Conservation (phyloP, 2,329 filamentous ascomycete genomes). For the Daldinia sp. region DNA sequence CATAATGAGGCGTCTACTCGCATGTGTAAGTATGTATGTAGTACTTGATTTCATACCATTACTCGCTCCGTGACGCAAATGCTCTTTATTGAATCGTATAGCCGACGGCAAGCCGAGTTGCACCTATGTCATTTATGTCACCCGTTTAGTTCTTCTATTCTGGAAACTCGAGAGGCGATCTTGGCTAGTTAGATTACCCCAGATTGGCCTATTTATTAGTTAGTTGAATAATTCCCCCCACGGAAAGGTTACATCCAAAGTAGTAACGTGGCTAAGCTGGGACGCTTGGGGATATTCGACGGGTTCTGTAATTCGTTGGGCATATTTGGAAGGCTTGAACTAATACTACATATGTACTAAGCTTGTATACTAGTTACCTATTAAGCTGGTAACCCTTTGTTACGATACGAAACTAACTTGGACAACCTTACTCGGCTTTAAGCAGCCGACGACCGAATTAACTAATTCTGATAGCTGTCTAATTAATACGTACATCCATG, state of each 20-base stretch:
- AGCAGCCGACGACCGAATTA: constrained; percentile 5
- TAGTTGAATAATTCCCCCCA: neutral
- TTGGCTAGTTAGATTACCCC: neutral
- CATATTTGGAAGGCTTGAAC: neutral
- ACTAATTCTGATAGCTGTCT: neutral
- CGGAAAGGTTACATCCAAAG: constrained; percentile 8
- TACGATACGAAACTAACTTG: no score
- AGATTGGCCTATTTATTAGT: constrained; percentile 8
- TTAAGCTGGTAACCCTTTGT: no score
- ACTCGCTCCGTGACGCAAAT: constrained; percentile 16
- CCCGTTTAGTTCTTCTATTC: neutral
- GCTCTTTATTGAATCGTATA: neutral
- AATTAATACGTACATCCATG: neutral
- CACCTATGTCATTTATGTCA: neutral
- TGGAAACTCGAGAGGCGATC: constrained; percentile 12
- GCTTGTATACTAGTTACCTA: neutral
- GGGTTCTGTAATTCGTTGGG: constrained; percentile 8
- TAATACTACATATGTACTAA: no score
- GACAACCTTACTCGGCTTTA: constrained; percentile 18
- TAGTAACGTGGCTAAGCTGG: constrained; percentile 12
- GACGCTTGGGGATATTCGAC: neutral
- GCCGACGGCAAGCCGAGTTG: neutral
- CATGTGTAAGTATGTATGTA: no score
- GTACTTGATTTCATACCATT: neutral
- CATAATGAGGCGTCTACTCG: constrained; percentile 15